Percentiles rank a stretch among this genome's conserved stretches.
These are phyloP conservation scores for Populus hybrid DNA, from an alignment of 441 rosid species.

Conservation along the genomic window DNA sequence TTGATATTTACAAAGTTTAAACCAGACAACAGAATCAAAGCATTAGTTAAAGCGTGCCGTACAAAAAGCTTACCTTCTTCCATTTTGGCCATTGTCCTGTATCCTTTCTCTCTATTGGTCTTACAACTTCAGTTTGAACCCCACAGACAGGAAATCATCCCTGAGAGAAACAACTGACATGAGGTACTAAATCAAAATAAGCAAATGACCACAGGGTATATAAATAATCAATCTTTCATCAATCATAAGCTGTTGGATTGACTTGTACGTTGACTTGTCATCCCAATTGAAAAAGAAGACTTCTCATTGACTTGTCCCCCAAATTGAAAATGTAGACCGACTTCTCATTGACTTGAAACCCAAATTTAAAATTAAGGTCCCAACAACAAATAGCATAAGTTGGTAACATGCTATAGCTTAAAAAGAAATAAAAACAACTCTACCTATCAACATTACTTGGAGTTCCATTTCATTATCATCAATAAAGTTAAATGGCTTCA, in stretches of 20 bases:
- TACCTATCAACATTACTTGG: neutral
- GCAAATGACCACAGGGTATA: neutral
- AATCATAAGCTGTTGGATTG: neutral
- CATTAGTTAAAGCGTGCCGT: too few species aligned
- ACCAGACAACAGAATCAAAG: neutral
- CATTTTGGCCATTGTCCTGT: too few species aligned
- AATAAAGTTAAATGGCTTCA: constrained; percentile 19
- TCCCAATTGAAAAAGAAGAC: neutral
- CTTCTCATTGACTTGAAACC: neutral
- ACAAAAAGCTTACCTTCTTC: too few species aligned
- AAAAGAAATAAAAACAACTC: neutral
- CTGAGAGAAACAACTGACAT: constrained; percentile 21
- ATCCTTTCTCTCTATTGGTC: too few species aligned
- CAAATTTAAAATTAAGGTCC: neutral
- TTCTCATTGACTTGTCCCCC: neutral
- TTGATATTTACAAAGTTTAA: neutral
- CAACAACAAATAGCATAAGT: too few species aligned
- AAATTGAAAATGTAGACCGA: neutral
- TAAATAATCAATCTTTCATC: neutral
- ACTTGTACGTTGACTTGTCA: neutral
- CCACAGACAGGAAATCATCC: constrained; percentile 44
- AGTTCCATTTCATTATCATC: constrained; percentile 1
- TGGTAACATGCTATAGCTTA: neutral
- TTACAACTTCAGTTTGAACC: constrained; percentile 46
- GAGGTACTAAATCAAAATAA: neutral